Evolutionary conservation across 2,329 filamentous ascomycete species (phyloP), one percentile per base, ranked within the genome.

Genomic region (Fusarium nodosum): DNA sequence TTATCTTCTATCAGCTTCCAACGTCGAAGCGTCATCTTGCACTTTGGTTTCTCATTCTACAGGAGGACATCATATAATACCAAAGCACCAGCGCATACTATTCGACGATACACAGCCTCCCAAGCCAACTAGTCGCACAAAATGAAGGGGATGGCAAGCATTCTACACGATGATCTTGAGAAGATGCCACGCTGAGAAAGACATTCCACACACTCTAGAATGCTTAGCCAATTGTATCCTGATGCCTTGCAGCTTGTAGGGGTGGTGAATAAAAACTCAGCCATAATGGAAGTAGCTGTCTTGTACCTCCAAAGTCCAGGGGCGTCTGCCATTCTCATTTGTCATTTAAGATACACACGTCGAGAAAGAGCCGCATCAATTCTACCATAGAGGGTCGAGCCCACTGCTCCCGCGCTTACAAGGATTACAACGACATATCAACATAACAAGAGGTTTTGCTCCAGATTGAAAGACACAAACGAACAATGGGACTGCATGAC

Each of bases 231-330:
- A 46, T 51, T 64, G 38, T 33, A 34, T 55, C 22, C 34, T 13
- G 28, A 60, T 50, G 57, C 61, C 54, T 64, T 64, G 54, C 60
- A 64, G 54, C 47, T 45, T 31, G 34, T 60, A 31, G 5, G 60
- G 42, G 45, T 20, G n/a, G 28, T 28, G n/a, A 26, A 26, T 10
- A n/a, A 45, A 13, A 46, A 18, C 20, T 64, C 13, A 33, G 31
- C 22, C 13, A 26, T 30, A 8, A 4, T 7, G n/a, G 4, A n/a
- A 10, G 60, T 66, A 50, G 13, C 60, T 11, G n/a, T 7, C 13
- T 54, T 64, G 62, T 65, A 65, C 56, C 26, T 16, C 24, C 10
- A 41, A 36, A 28, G 60, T 66, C 31, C 6, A 44, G 44, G 28
- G n/a, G 1, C 1, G n/a, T 24, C 13, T 46, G 30, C 13, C 11